Evolutionary conservation across 2,329 filamentous ascomycete species (phyloP).

Genomic region (Fusarium sp.): DNA sequence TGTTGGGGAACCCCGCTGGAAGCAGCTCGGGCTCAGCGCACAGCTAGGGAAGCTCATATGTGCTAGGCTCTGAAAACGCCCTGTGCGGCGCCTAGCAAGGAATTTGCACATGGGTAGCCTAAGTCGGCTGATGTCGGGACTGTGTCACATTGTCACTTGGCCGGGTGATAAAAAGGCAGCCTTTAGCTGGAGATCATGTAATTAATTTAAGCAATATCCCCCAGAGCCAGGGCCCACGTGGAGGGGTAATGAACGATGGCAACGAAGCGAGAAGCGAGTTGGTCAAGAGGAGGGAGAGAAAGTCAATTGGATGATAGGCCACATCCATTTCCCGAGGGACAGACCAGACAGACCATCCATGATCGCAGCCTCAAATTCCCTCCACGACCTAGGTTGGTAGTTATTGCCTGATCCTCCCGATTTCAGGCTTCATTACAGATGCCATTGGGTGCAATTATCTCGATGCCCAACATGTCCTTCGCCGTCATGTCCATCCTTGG

Average conservation of each 20-base stretch:
- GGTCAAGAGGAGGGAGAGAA: neutral
- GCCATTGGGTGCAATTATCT: neutral
- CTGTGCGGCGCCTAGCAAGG: slow-evolving; percentile 2
- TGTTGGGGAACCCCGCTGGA: slow-evolving; percentile 23
- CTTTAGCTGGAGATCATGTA: slow-evolving; percentile 15
- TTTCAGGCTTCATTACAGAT: neutral
- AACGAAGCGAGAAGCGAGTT: neutral
- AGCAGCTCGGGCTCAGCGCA: neutral
- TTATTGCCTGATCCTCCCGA: neutral
- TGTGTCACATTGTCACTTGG: slow-evolving; percentile 19
- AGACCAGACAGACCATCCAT: neutral
- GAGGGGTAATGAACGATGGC: slow-evolving; percentile 22
- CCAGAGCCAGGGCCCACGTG: slow-evolving; percentile 34
- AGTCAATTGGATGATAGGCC: slow-evolving; percentile 4
- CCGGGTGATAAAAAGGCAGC: slow-evolving; percentile 9
- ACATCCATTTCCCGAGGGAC: neutral
- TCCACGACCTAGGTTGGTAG: neutral
- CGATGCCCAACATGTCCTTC: slow-evolving; percentile 2
- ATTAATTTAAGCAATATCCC: slow-evolving; percentile 9
- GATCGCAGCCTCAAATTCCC: neutral
- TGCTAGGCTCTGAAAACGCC: neutral
- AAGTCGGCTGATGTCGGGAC: slow-evolving; percentile 47
- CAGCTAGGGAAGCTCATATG: slow-evolving; percentile 1
- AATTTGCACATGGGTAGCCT: slow-evolving; percentile 21
- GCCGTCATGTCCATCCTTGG: neutral